Evolutionary conservation across 73 alveolate species (phyloP), one percentile per base, ranked within the genome.

Genomic region (Durusdinium trenchii): DNA sequence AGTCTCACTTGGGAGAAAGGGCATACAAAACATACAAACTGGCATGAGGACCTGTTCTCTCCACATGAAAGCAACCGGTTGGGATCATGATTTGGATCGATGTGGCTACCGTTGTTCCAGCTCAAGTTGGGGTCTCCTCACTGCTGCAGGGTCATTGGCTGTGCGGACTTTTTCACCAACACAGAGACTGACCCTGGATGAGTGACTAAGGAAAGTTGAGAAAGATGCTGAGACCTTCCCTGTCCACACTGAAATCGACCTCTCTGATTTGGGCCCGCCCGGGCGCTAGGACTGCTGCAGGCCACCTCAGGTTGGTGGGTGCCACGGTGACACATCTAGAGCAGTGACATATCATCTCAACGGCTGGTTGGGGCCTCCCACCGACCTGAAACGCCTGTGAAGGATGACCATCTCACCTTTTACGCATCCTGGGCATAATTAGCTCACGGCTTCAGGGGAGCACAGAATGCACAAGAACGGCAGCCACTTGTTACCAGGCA

Each of bases 191-290:
- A 1, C 6, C 30, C 20, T 51, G 7, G 32, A 35, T 28, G 36
- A 14, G 10, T 20, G 32, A 45, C 87, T 28, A 26, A 91, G 98
- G 98, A 91, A 91, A 54, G 98, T 91, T 47, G 98, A 91, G 67
- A 48, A 54, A 38, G 98, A 91, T 50, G 98, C 98, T n/a, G 98
- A 91, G 32, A 91, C 86, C 43, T 91, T 91, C 45, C 98, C 98
- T 18, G 98, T 91, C 26, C 76, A 91, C 50, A 57, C 85, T 76
- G 89, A 91, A 52, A 78, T 71, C 67, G 95, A 60, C 40, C 23
- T 86, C 47, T 86, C 82, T 28, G 82, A 86, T 82, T 38, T 60
- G 79, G 95, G 82, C 38, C 95, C 95, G 95, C 95, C 79, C 2
- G 95, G 82, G 79, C 95, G 82, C 46, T 38, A 45, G 23, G 23